phyloP scores from a whole-genome alignment of 345 rosid genomes.

The Crucihimalaya himalaica region DNA sequence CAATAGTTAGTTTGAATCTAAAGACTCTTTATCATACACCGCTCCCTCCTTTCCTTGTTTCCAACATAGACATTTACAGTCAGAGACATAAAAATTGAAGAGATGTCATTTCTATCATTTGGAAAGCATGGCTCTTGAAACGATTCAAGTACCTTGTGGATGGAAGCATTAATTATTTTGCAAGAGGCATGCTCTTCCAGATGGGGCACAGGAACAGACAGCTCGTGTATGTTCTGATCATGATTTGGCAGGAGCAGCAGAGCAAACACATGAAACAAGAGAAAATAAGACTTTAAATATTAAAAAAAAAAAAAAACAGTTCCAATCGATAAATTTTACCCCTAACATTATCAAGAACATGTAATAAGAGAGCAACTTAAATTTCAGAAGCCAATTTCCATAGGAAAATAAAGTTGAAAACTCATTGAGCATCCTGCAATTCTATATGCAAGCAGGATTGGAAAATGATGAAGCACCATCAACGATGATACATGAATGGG shows the following conservation, averaged over 20 bases:
- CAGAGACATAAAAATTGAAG: not conserved
- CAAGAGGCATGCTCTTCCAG: conserved; percentile 45
- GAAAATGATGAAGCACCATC: conserved; percentile 9
- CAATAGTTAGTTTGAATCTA: conserved; percentile 18
- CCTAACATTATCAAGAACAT: not conserved
- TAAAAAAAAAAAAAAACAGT: not conserved
- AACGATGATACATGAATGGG: conserved; percentile 11
- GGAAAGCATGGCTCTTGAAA: conserved; percentile 17
- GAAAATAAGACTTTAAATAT: conserved; percentile 5
- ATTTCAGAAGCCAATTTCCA: not conserved
- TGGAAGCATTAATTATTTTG: conserved; percentile 58
- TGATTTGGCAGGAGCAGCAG: conserved; percentile 27
- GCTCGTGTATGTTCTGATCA: conserved; percentile 73
- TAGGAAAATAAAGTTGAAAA: not conserved
- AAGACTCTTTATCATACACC: not conserved
- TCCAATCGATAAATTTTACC: not conserved
- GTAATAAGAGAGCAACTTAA: not conserved
- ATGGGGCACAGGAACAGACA: conserved; percentile 49
- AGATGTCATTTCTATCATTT: not conserved
- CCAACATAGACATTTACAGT: not conserved
- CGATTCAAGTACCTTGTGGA: conserved; percentile 54
- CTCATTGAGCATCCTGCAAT: not conserved
- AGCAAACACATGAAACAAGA: conserved; percentile 21
- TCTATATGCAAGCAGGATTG: conserved; percentile 6
- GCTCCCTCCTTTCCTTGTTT: conserved; percentile 5